A percentile compares a stretch with the other conserved stretches of the same genome.
These are phyloP conservation scores for Xylaria sp. DNA, from an alignment of 2,329 filamentous ascomycete species.

Conservation along the genomic window DNA sequence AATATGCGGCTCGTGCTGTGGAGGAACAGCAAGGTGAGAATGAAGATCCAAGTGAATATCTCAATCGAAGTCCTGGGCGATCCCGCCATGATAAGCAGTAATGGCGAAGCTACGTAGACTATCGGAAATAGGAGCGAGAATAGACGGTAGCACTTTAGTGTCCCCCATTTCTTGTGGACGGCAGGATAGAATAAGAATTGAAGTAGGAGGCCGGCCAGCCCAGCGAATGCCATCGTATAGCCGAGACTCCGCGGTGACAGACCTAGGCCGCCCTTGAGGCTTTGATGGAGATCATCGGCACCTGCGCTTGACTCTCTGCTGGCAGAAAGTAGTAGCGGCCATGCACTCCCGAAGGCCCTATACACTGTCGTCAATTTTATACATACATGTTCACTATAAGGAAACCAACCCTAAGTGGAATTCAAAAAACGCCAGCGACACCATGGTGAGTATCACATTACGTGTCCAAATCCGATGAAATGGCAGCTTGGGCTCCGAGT, in stretches of 20 bases:
- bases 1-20: conserved; percentile 1
- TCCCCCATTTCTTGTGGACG: neutral
- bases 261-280: neutral
- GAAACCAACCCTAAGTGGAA: conserved; percentile 1
- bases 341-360: neutral
- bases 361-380: neutral
- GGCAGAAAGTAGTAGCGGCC: neutral
- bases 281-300: neutral
- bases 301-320: neutral
- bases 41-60: neutral
- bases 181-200: neutral
- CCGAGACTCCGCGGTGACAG: neutral
- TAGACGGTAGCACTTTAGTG: neutral
- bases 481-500: neutral
- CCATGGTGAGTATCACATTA: neutral
- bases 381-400: neutral
- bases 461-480: neutral
- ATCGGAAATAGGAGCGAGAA: neutral
- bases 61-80: neutral
- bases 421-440: neutral
- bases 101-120: neutral
- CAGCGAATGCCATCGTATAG: neutral
- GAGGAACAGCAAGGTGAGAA: neutral
- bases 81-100: neutral
- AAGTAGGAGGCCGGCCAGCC: neutral